These are phyloP conservation scores for Cyberlindnera mrakii DNA, from an alignment of 805 yeast species.

Conservation along the genomic window DNA sequence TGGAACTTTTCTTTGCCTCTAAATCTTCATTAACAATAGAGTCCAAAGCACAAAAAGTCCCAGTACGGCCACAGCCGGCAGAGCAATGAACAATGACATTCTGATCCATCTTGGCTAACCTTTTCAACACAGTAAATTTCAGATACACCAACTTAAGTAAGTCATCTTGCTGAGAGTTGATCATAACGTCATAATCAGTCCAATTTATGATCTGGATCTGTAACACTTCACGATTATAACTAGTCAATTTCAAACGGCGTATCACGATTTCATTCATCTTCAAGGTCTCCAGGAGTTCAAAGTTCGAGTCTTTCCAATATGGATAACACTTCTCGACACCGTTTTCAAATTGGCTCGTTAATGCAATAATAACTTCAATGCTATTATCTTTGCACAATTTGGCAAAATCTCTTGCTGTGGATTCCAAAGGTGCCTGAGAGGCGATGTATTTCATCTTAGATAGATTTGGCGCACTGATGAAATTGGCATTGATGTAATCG, in stretches of 20 bases:
- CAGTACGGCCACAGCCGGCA: constrained; percentile 97
- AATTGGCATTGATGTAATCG: constrained; percentile 52
- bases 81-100: constrained; percentile 78
- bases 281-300: constrained; percentile 7
- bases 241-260: constrained; percentile 33
- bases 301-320: constrained; percentile 69
- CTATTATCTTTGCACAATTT: constrained; percentile 61
- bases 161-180: constrained; percentile 40
- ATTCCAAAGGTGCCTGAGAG: constrained; percentile 78
- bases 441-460: constrained; percentile 56
- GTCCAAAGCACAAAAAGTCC: constrained; percentile 76
- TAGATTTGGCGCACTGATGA: constrained; percentile 32
- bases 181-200: constrained; percentile 74
- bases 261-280: constrained; percentile 25
- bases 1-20: constrained; percentile 5
- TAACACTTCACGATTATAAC: constrained; percentile 39
- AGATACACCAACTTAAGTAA: constrained; percentile 47
- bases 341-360: constrained; percentile 72
- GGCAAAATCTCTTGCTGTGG: constrained; percentile 82
- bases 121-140: constrained; percentile 35
- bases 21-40: constrained; percentile 30
- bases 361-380: constrained; percentile 62
- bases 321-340: constrained; percentile 76
- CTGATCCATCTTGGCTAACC: constrained; percentile 12
- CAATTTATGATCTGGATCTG: constrained; percentile 78